Evolutionary conservation across 202 grass and related monocot species (phyloP).

Genomic region (Brachypodium distachyon): DNA sequence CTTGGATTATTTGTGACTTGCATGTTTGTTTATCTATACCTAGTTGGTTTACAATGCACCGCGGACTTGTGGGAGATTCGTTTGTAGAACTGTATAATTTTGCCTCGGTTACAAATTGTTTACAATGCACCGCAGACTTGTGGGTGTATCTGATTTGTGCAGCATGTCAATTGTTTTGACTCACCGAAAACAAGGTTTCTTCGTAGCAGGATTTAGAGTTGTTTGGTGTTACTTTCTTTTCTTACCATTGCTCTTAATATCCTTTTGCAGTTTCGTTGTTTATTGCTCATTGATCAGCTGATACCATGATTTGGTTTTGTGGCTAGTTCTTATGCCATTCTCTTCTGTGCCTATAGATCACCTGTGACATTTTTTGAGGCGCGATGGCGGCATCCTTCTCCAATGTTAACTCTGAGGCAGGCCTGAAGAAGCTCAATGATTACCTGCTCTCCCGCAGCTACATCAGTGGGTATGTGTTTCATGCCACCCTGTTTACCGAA

Average conservation of each 20-base stretch:
- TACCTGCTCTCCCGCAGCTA: constrained; percentile 85
- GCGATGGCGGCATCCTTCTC: constrained; percentile 63
- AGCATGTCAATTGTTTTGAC: background rate
- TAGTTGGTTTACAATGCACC: background rate
- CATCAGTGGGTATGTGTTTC: constrained; percentile 54
- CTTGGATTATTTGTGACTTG: background rate
- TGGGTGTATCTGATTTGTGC: background rate
- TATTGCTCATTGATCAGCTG: background rate
- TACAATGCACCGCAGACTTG: too few species aligned
- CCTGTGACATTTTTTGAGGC: constrained; percentile 7
- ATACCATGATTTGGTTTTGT: background rate
- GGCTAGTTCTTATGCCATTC: background rate
- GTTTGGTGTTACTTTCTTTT: background rate
- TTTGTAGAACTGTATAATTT: background rate
- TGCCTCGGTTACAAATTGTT: background rate
- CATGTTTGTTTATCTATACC: background rate
- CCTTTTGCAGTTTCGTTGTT: background rate
- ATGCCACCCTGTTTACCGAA: background rate
- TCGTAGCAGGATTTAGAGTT: background rate
- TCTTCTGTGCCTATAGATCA: background rate
- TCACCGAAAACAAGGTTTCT: background rate
- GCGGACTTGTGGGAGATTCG: background rate
- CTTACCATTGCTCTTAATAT: background rate
- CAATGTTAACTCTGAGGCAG: constrained; percentile 45
- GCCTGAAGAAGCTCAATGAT: constrained; percentile 75